Evolutionary conservation across 2,329 filamentous ascomycete species (phyloP).

Genomic region (Fusarium siculi): DNA sequence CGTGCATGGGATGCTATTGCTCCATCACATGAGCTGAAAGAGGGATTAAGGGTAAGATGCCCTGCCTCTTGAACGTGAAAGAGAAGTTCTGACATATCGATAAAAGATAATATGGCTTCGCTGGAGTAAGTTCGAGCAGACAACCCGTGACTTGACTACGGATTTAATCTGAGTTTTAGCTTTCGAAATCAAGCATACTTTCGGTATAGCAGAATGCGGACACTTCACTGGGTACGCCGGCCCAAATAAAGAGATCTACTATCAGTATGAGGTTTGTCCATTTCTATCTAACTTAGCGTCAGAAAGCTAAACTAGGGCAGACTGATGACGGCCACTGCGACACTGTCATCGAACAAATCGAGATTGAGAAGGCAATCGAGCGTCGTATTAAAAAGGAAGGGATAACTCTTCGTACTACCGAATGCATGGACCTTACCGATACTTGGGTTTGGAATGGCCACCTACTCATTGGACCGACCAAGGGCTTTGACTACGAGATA

Average conservation of each 20-base stretch:
- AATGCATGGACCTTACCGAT: background rate
- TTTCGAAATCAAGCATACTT: background rate
- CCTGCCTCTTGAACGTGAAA: no score
- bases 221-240: background rate
- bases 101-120: background rate
- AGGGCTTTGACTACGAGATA: background rate
- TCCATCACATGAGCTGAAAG: background rate
- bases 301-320: rapidly evolving
- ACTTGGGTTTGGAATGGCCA: background rate
- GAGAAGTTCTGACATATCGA: no score
- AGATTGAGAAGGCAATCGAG: background rate
- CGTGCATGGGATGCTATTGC: background rate
- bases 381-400: no score
- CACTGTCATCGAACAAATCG: background rate
- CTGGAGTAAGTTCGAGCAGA: background rate
- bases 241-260: background rate
- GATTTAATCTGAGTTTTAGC: rapidly evolving
- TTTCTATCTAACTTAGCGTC: rapidly evolving
- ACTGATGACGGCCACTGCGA: background rate
- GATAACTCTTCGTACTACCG: background rate
- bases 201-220: background rate
- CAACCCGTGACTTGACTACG: rapidly evolving
- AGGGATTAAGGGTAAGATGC: background rate
- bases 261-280: background rate
- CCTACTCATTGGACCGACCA: background rate